phyloP scores from a whole-genome alignment of 805 yeast genomes.

The Yarrowia bubula region DNA sequence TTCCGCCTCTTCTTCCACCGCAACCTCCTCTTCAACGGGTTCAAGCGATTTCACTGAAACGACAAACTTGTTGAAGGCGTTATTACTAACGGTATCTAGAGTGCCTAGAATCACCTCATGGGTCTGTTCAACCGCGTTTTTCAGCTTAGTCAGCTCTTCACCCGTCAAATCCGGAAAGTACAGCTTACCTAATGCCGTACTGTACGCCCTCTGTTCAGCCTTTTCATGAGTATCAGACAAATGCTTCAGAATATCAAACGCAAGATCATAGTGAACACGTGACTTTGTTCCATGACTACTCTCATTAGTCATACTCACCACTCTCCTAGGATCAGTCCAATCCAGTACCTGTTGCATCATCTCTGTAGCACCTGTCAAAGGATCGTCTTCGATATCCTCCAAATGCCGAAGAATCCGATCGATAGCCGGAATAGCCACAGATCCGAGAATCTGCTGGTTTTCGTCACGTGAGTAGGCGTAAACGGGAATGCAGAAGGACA shows the following conservation, averaged over 20 bases:
- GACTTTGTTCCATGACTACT: slow-evolving; percentile 1
- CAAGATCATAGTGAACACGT: slow-evolving; percentile 19
- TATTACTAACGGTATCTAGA: not conserved
- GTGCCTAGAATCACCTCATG: not conserved
- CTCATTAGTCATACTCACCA: slow-evolving; percentile 23
- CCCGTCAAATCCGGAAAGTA: not conserved
- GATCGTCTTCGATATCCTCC: slow-evolving; percentile 45
- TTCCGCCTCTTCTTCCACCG: not conserved
- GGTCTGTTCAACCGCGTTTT: not conserved
- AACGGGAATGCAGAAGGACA: slow-evolving; percentile 85
- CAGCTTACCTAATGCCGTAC: not conserved
- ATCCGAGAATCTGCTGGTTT: slow-evolving; percentile 67
- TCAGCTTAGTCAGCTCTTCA: slow-evolving; percentile 3
- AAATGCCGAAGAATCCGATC: slow-evolving; percentile 43
- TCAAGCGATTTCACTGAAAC: not conserved
- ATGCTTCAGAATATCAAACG: not conserved
- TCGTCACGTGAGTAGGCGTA: slow-evolving; percentile 71
- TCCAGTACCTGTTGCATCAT: slow-evolving; percentile 69
- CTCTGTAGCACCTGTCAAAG: slow-evolving; percentile 45
- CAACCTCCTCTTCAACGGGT: not conserved
- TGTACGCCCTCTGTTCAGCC: not conserved
- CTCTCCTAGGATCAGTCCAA: slow-evolving; percentile 73
- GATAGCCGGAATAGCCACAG: slow-evolving; percentile 38
- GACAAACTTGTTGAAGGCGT: not conserved
- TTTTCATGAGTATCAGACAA: not conserved